Evolutionary conservation across 2,329 filamentous ascomycete genomes (phyloP).

Genomic region (Aspergillus ruber): DNA sequence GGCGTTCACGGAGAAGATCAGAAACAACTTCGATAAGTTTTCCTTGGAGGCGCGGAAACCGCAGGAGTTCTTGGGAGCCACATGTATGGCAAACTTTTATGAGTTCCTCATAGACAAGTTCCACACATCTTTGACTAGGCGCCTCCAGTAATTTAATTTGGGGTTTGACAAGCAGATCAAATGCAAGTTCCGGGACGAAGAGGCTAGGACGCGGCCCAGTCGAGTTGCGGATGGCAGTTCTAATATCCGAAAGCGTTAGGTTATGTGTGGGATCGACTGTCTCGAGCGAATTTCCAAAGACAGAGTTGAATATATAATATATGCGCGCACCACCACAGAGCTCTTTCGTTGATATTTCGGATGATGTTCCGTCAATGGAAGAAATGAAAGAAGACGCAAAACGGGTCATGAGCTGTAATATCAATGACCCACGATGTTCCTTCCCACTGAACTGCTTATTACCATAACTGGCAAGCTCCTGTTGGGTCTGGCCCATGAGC

Average conservation of each 20-base stretch:
- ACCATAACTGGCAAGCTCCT: constrained; percentile 94
- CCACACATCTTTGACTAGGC: constrained; percentile 91
- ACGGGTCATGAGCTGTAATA: constrained; percentile 94
- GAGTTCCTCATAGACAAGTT: constrained; percentile 95
- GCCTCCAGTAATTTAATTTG: constrained; percentile 96
- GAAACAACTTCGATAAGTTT: constrained; percentile 98
- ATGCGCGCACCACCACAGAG: constrained; percentile 90
- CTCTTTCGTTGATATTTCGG: constrained; percentile 97
- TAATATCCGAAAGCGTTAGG: constrained; percentile 86
- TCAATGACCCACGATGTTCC: constrained; percentile 89
- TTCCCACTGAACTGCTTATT: constrained; percentile 97
- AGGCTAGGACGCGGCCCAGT: constrained; percentile 91
- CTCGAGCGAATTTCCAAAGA: constrained; percentile 93
- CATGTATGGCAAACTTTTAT: constrained; percentile 99
- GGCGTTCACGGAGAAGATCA: constrained; percentile 82
- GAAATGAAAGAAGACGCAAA: constrained; percentile 98
- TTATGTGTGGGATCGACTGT: constrained; percentile 95
- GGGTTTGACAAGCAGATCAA: constrained; percentile 94
- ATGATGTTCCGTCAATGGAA: constrained; percentile 96
- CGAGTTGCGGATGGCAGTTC: constrained; percentile 95
- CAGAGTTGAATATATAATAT: constrained; percentile 98
- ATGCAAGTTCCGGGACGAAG: constrained; percentile 95
- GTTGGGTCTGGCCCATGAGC: constrained; percentile 98
- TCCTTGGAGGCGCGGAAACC: constrained; percentile 86
- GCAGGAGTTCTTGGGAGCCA: constrained; percentile 84